Percentiles rank a stretch among this genome's conserved stretches.
phyloP scores from a whole-genome alignment of 2,329 filamentous ascomycete species.

The Akanthomyces lecanii region DNA sequence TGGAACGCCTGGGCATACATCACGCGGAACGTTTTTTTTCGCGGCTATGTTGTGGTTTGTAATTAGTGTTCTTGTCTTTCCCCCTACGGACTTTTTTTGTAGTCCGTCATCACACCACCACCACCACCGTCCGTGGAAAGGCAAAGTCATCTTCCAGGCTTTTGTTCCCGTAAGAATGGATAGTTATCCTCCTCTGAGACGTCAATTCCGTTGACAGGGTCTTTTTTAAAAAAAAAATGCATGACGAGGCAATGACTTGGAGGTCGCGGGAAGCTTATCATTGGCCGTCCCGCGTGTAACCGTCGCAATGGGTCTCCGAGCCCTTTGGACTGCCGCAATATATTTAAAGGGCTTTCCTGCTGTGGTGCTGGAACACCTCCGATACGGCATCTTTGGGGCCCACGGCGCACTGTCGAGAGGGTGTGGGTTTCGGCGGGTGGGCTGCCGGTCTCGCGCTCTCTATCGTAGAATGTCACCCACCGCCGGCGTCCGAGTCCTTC shows the following conservation, averaged over 20 bases:
- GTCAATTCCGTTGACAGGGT: background rate
- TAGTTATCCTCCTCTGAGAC: too few relatives aligned
- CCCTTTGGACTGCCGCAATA: too few relatives aligned
- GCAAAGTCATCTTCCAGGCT: too few relatives aligned
- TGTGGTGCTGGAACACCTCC: slow-evolving; percentile 10
- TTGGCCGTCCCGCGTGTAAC: slow-evolving; percentile 11
- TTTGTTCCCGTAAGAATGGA: too few relatives aligned
- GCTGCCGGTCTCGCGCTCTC: background rate
- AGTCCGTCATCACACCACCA: background rate
- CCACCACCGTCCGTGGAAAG: too few relatives aligned
- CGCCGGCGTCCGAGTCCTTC: too few relatives aligned
- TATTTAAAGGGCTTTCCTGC: background rate
- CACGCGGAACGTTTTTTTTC: slow-evolving; percentile 5
- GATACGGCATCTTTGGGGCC: slow-evolving; percentile 12
- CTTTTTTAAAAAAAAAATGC: background rate
- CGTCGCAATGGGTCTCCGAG: slow-evolving; percentile 15
- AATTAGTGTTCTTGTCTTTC: background rate
- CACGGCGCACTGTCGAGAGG: background rate
- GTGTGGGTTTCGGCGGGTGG: background rate
- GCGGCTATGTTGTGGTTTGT: background rate
- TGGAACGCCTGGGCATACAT: slow-evolving; percentile 13
- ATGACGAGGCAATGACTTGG: background rate
- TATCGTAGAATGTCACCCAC: too few relatives aligned
- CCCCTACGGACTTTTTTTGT: background rate
- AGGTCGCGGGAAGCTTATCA: background rate